Conservation (phyloP, 139 green algal species). For the Asterochloris erici region DNA sequence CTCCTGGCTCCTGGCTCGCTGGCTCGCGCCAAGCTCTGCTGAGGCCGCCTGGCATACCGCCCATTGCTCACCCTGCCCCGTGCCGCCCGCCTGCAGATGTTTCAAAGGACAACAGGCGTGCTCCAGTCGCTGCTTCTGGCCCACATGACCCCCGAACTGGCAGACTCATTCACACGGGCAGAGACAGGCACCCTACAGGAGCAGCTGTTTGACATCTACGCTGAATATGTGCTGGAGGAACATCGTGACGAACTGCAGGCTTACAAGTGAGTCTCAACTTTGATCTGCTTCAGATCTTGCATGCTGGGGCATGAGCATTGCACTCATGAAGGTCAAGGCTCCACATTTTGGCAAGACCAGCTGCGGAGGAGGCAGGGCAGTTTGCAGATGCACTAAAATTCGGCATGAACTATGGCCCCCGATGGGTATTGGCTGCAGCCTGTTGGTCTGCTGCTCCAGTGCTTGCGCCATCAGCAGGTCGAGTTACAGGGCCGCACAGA, state of each 20-base stretch:
- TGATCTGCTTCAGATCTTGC: not conserved
- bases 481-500: too few relatives aligned
- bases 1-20: too few relatives aligned
- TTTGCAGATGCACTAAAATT: not conserved
- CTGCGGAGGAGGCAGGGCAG: not conserved
- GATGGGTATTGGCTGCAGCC: not conserved
- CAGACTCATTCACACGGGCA: not conserved
- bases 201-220: slow-evolving; percentile 38
- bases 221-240: slow-evolving; percentile 24
- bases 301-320: not conserved
- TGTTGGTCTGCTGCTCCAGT: not conserved
- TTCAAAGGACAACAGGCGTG: not conserved
- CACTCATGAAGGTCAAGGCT: not conserved
- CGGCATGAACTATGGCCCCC: not conserved
- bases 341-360: not conserved
- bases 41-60: too few relatives aligned
- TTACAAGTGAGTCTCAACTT: slow-evolving; percentile 27
- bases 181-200: not conserved
- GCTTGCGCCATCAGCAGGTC: too few relatives aligned
- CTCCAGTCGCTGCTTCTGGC: slow-evolving; percentile 31
- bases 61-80: not conserved
- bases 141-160: slow-evolving; percentile 23
- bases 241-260: slow-evolving; percentile 36
- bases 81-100: slow-evolving; percentile 31
- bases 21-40: too few relatives aligned